Percentiles rank a stretch among this genome's conserved stretches.
phyloP scores from a whole-genome alignment of 2,329 filamentous ascomycete genomes.

The Colletotrichum agaves region DNA sequence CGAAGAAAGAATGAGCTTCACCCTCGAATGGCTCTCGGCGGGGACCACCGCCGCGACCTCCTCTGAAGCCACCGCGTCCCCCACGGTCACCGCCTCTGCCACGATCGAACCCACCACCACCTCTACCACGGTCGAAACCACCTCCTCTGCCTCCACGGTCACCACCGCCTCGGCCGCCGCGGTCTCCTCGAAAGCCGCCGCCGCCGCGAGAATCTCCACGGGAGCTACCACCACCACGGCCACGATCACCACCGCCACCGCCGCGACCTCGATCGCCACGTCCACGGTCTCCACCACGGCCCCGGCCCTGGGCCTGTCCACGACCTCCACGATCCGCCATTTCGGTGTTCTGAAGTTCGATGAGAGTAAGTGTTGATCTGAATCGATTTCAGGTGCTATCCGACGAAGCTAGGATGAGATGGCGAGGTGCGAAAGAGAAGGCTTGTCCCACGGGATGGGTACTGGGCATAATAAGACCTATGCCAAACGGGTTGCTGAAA shows the following conservation, averaged over 20 bases:
- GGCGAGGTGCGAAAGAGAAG: not conserved
- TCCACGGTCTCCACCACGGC: conserved; percentile 4
- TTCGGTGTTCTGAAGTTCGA: not conserved
- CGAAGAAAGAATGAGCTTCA: conserved; percentile 28
- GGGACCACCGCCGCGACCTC: conserved; percentile 38
- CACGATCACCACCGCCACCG: conserved; percentile 36
- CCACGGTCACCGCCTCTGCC: conserved; percentile 19
- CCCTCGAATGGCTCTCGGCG: conserved; percentile 36
- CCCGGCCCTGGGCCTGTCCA: not conserved
- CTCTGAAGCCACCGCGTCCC: conserved; percentile 14
- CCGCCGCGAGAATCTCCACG: conserved; percentile 33
- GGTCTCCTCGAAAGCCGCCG: conserved; percentile 34
- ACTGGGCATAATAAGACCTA: not conserved
- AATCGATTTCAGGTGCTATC: not conserved
- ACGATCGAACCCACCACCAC: conserved; percentile 14
- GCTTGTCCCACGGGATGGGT: not conserved
- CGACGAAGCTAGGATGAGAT: not conserved
- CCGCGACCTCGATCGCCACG: conserved; percentile 17
- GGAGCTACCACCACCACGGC: conserved; percentile 35
- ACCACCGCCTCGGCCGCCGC: conserved; percentile 37
- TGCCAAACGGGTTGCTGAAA: not conserved
- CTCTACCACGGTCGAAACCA: conserved; percentile 30
- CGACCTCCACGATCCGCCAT: conserved; percentile 36
- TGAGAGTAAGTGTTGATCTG: not conserved
- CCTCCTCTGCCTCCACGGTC: conserved; percentile 35